A percentile compares a stretch with the other conserved stretches of the same genome.
Evolutionary conservation across 2,329 filamentous ascomycete genomes (phyloP).

Genomic region (Stylonectria norvegica): DNA sequence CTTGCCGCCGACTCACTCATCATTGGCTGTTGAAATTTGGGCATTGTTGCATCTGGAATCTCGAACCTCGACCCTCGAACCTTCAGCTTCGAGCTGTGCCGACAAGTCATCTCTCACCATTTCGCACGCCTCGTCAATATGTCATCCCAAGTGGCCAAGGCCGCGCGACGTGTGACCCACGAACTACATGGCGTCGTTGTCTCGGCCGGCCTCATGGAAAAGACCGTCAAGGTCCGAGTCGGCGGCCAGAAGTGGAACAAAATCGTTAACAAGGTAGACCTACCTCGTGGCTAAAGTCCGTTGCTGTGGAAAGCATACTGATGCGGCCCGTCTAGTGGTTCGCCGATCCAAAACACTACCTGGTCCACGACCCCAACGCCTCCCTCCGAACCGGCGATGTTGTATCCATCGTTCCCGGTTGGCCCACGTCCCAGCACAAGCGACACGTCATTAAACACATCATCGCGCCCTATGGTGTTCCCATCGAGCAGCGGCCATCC

Average conservation of each 20-base stretch:
- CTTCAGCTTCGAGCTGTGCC: constrained; percentile 4
- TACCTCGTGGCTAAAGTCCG: too few relatives aligned
- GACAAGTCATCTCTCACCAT: not conserved
- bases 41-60: constrained; percentile 7
- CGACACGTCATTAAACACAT: constrained; percentile 73
- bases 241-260: constrained; percentile 70
- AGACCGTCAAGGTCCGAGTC: constrained; percentile 75
- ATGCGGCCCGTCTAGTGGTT: constrained; percentile 57
- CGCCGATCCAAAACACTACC: constrained; percentile 58
- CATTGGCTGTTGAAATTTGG: constrained; percentile 24
- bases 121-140: constrained; percentile 23
- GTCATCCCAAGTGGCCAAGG: constrained; percentile 41
- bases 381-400: constrained; percentile 73
- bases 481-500: constrained; percentile 61
- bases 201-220: constrained; percentile 72
- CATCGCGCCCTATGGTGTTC: constrained; percentile 63
- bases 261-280: constrained; percentile 64
- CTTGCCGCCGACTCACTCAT: not conserved
- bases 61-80: not conserved
- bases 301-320: not conserved
- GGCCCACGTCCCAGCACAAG: constrained; percentile 63
- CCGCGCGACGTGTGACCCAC: constrained; percentile 44
- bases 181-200: constrained; percentile 68
- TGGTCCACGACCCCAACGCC: constrained; percentile 75
- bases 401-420: constrained; percentile 65